phyloP scores from a whole-genome alignment of 73 alveolate species.

The Paramecium pentaurelia region DNA sequence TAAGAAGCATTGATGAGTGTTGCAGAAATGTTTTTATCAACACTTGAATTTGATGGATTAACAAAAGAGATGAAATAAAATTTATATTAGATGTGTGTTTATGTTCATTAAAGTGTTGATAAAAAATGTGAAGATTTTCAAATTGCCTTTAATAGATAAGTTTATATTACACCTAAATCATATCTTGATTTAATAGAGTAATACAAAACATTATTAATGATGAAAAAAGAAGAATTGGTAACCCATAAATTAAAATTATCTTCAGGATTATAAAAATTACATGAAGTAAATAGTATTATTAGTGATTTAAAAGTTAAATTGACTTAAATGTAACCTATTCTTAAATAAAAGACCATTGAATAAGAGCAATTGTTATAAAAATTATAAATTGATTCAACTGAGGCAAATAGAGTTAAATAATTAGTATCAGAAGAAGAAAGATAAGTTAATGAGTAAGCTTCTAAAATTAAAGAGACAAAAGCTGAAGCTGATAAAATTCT shows the following conservation, averaged over 20 bases:
- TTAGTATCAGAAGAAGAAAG: conserved; percentile 82
- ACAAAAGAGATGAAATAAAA: conserved; percentile 83
- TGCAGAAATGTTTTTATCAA: conserved; percentile 86
- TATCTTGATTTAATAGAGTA: conserved; percentile 82
- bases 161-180: conserved; percentile 93
- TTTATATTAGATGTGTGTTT: conserved; percentile 72
- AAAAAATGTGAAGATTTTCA: conserved; percentile 62
- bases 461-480: conserved; percentile 77
- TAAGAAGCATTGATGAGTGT: conserved; percentile 92
- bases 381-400: conserved; percentile 69
- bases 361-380: conserved; percentile 64
- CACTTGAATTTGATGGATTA: conserved; percentile 81
- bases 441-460: conserved; percentile 69
- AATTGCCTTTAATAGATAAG: conserved; percentile 81
- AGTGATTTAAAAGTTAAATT: conserved; percentile 73
- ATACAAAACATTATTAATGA: conserved; percentile 75
- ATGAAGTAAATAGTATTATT: conserved; percentile 74
- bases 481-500: conserved; percentile 85
- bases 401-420: conserved; percentile 71
- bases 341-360: conserved; percentile 75
- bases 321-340: conserved; percentile 75
- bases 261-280: conserved; percentile 74
- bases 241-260: conserved; percentile 67
- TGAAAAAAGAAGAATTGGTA: conserved; percentile 76
- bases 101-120: conserved; percentile 73